Percentiles rank a stretch among this genome's conserved stretches.
phyloP scores from a whole-genome alignment of 2,329 filamentous ascomycete genomes.

The Xylaria hypoxylon region DNA sequence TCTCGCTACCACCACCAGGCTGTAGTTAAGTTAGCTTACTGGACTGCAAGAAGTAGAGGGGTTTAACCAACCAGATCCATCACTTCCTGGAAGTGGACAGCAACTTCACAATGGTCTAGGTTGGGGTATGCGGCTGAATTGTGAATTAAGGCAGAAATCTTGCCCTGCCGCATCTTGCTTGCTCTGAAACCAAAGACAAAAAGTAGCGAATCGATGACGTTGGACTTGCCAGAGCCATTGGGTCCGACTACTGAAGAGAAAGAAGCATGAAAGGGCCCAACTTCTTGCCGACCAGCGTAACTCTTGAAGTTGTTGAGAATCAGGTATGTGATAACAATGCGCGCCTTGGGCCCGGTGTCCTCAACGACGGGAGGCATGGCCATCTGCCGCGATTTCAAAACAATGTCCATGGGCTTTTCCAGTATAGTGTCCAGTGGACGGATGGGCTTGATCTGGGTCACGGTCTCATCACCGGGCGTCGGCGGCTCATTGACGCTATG shows the following conservation, averaged over 20 bases:
- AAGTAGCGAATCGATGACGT: conserved; percentile 96
- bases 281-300: conserved; percentile 93
- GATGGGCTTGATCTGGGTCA: conserved; percentile 73
- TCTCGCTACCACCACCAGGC: conserved; percentile 78
- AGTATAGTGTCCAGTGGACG: conserved; percentile 81
- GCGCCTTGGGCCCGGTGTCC: conserved; percentile 80
- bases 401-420: conserved; percentile 93
- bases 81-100: conserved; percentile 96
- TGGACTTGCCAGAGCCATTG: conserved; percentile 98
- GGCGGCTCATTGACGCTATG: conserved; percentile 72
- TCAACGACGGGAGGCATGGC: conserved; percentile 73
- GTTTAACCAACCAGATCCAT: conserved; percentile 75
- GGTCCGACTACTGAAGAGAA: conserved; percentile 98
- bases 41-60: not conserved
- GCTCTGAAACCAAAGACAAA: conserved; percentile 99
- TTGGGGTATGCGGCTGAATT: conserved; percentile 91
- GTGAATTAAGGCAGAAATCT: conserved; percentile 97
- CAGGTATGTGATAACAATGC: conserved; percentile 92
- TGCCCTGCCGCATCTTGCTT: conserved; percentile 99
- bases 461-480: conserved; percentile 59
- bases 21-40: conserved; percentile 51
- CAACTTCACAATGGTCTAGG: conserved; percentile 91
- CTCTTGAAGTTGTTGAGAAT: conserved; percentile 98
- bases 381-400: conserved; percentile 84
- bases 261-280: conserved; percentile 95